Base-by-base conservation (phyloP, 106 monocot genomes). In the Dactylorhiza incarnata region DNA sequence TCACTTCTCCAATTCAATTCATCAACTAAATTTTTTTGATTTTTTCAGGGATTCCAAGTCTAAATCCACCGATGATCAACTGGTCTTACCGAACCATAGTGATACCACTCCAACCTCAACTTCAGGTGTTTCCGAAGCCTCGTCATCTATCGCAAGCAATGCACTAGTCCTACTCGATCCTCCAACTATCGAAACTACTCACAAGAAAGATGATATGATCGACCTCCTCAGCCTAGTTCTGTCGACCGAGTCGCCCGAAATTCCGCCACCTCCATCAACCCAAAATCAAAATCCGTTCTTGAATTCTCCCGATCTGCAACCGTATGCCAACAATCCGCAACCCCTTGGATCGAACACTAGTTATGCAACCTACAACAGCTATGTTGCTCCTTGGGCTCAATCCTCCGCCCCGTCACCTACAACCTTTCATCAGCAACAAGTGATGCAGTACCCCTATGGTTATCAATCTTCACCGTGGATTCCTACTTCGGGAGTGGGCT, bases 391-490 rank as follows among this genome's bases (percentile, higher is more conserved):
- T 22, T 93, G 90, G 87, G 91, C 89, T 25, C 89, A 84, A 75
- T 75, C 24, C 47, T 47, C 81, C 68, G 25, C 69, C 70, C 55
- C 74, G 80, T 48, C 82, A 84, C 75, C 69, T 81, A 9, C 89
- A 81, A 46, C 49, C 48, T 22, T 78, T 48, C 74, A 45, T 71
- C 79, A 77, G 58, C 72, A 72, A 2, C 79, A 75, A 37, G 70
- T 68, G 44, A 44, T 63, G 69, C 86, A 79, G n/a, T 44, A 54
- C 13, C 71, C 75, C 12, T 75, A 84, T 26, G 80, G 58, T 29
- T 94, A 91, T 48, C 86, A 85, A 43, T 78, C 87, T 3, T 85
- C 94, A 48, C 91, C 94, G 37, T 95, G 91, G 95, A 83, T 65
- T 12, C 50, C 74, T 56, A 65, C 78, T 17, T 49, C 72, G 11